Conservation (phyloP, 441 rosid species). For the Populus hybrid region DNA sequence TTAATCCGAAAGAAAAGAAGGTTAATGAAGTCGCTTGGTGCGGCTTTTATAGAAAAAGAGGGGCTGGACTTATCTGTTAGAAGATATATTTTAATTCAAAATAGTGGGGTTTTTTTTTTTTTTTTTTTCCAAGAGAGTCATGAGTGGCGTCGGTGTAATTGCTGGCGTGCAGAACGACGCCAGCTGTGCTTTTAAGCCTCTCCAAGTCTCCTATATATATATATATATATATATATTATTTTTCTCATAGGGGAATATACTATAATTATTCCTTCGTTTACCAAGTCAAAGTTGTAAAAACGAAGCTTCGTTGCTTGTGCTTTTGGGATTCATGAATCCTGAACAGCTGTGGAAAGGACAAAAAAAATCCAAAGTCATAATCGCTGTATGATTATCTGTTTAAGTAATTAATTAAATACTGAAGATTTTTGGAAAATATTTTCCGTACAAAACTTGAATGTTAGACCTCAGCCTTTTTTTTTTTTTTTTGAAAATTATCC, state of each 20-base stretch:
- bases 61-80: background rate
- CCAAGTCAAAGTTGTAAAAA: background rate
- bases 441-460: too few species aligned
- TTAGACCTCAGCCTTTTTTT: too few species aligned
- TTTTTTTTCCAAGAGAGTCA: background rate
- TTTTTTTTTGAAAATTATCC: too few species aligned
- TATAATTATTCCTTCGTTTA: background rate
- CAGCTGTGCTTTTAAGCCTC: slow-evolving; percentile 14
- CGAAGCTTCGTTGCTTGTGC: background rate
- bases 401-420: too few species aligned
- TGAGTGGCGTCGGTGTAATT: slow-evolving; percentile 31
- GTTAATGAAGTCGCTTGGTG: background rate
- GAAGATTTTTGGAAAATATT: too few species aligned
- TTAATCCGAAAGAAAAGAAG: too few species aligned
- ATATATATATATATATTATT: background rate
- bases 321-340: background rate
- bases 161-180: slow-evolving; percentile 39
- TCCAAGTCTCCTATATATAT: background rate
- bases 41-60: slow-evolving; percentile 28
- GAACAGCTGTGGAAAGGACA: background rate
- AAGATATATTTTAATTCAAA: background rate
- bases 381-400: background rate
- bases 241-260: slow-evolving; percentile 8
- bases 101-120: background rate
- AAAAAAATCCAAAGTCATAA: background rate